Evolutionary conservation across 495 filamentous ascomycete species (phyloP).

Genomic region (Staphylotrichum tortipilum): DNA sequence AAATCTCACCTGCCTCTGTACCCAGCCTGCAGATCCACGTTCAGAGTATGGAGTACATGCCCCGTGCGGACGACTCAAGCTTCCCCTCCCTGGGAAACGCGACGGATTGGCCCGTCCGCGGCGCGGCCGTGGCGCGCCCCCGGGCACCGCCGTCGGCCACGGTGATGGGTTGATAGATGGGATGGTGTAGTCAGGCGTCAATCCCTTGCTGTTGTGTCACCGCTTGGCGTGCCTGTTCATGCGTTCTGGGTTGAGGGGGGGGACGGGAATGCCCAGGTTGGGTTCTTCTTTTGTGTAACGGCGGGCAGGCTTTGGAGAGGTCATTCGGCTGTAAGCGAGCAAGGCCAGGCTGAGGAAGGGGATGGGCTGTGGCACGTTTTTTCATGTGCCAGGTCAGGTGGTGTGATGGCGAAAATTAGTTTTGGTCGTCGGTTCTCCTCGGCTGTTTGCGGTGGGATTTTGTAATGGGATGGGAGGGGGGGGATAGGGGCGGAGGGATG

Average conservation of each 20-base stretch:
- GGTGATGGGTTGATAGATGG: too few relatives aligned
- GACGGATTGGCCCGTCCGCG: slow-evolving; percentile 12
- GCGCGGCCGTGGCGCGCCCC: slow-evolving; percentile 1
- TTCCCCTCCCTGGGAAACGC: slow-evolving; percentile 18
- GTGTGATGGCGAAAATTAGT: background rate
- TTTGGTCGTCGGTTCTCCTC: too few relatives aligned
- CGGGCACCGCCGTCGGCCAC: too few relatives aligned
- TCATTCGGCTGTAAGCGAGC: background rate
- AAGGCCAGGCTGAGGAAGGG: background rate
- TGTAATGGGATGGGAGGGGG: background rate
- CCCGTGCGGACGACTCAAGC: slow-evolving; percentile 2
- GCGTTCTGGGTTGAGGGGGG: background rate
- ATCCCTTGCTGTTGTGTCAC: slow-evolving; percentile 7
- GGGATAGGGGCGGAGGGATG: too few relatives aligned
- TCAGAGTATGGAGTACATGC: slow-evolving; percentile 11
- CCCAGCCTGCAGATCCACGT: slow-evolving; percentile 21
- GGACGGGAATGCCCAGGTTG: background rate
- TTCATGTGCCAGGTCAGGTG: background rate
- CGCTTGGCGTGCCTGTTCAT: background rate
- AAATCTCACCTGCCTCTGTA: slow-evolving; percentile 1
- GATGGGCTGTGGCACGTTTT: background rate
- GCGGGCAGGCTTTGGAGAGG: background rate
- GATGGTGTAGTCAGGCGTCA: slow-evolving; percentile 10
- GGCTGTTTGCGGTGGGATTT: too few relatives aligned
- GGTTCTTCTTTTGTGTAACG: slow-evolving; percentile 5